Evolutionary conservation across 768 basidiomycete genomes (phyloP), one percentile per base, ranked within the genome.

Genomic region (Xerocomellus intermedius): DNA sequence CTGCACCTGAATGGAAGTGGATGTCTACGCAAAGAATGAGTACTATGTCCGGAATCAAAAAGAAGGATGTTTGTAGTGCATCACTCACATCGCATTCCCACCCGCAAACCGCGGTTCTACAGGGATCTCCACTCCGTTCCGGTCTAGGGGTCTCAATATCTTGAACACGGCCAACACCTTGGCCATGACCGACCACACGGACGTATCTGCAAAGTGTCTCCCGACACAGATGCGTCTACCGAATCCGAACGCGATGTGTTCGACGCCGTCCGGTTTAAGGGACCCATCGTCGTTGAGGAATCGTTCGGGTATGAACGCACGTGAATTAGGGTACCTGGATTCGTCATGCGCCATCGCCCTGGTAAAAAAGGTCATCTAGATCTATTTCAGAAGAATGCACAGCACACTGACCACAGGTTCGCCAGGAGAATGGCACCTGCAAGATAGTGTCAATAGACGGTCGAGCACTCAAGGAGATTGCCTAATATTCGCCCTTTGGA

Each of bases 291-390:
- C 41, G 36, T 75, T 69, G 13, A 76, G 42, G 51, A 77, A 77
- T 16, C 75, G 66, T 39, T 77, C 76, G 0, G 75, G 75, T n/a
- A 52, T 54, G 62, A 76, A 77, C 19, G 54, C 50, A 22, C 73
- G 67, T 6, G 74, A 65, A 8, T 69, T 62, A 2, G 72, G 68
- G 54, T 74, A 75, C 64, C 70, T 69, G 45, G 57, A 66, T 36
- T 56, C 50, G 10, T 61, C 39, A 13, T 46, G 59, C 10, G 54
- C 30, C 50, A 61, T 61, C 5, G 59, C 38, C 59, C 59, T 60
- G n/a, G 24, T 13, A 17, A 30, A 26, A 26, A 26, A 26, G 26
- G 26, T 26, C 26, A 26, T 26, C 26, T 7, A 26, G 26, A 26
- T 26, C 26, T 26, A 9, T 39, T 2, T 0, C n/a, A n/a, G 0